These are phyloP conservation scores for Hypoxylon rubiginosum DNA, from an alignment of 2,329 filamentous ascomycete species.

Conservation along the genomic window DNA sequence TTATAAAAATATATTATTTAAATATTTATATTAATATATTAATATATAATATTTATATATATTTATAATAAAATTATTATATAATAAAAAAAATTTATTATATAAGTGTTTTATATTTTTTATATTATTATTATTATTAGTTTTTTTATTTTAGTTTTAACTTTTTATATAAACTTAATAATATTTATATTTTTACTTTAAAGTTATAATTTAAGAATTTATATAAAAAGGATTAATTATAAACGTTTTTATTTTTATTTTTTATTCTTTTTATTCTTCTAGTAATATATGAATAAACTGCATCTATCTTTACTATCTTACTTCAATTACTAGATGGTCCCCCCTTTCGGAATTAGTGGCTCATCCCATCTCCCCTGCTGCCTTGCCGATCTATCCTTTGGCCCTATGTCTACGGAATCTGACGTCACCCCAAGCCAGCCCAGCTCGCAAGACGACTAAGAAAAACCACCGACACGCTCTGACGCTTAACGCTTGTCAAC, in stretches of 20 bases:
- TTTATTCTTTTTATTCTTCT: background rate
- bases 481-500: constrained; percentile 7
- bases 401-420: constrained; percentile 10
- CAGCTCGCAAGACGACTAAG: constrained; percentile 8
- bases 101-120: no score
- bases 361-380: constrained; percentile 24
- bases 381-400: constrained; percentile 1
- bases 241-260: background rate
- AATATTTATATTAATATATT: no score
- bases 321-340: constrained; percentile 5
- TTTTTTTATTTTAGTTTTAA: no score
- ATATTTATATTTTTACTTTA: no score
- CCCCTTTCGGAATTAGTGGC: constrained; percentile 21
- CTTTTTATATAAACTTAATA: no score
- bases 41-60: no score
- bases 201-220: no score
- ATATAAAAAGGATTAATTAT: background rate
- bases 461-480: constrained; percentile 9
- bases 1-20: no score
- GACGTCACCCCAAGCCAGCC: constrained; percentile 41
- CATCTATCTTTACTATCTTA: background rate
- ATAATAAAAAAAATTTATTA: no score
- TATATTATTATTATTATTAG: no score
- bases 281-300: background rate
- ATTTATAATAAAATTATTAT: no score